phyloP scores from a whole-genome alignment of 1,284 basidiomycete species.

The Vanrija sp. region DNA sequence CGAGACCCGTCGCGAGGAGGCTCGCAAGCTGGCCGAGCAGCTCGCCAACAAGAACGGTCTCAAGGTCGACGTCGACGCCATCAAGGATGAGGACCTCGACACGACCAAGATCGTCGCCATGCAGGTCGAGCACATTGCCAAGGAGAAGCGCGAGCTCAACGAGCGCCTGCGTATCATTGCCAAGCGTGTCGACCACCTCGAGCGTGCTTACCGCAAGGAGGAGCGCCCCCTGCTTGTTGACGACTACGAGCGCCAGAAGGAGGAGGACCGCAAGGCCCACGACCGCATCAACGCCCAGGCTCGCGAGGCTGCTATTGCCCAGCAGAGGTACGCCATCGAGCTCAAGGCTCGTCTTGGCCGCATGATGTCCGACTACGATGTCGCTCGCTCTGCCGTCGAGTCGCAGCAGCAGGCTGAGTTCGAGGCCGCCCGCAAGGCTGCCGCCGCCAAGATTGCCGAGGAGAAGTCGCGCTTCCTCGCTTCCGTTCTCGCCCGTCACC shows the following conservation, averaged over 20 bases:
- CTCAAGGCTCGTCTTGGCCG: constrained; percentile 73
- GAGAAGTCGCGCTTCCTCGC: constrained; percentile 75
- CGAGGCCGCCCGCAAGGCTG: constrained; percentile 59
- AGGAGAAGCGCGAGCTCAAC: constrained; percentile 87
- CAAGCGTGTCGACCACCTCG: constrained; percentile 92
- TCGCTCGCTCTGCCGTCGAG: constrained; percentile 61
- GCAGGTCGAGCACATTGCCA: constrained; percentile 92
- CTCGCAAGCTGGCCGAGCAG: constrained; percentile 82
- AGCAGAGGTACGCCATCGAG: constrained; percentile 68
- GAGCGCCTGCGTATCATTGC: constrained; percentile 78
- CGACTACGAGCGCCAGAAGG: constrained; percentile 86
- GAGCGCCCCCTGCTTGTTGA: constrained; percentile 79
- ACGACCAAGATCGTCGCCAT: constrained; percentile 84
- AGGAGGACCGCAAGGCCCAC: constrained; percentile 67
- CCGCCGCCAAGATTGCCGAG: constrained; percentile 70
- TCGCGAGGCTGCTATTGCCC: constrained; percentile 59
- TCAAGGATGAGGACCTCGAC: constrained; percentile 77
- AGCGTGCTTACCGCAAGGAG: constrained; percentile 92
- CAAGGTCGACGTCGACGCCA: constrained; percentile 76
- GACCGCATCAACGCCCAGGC: constrained; percentile 62
- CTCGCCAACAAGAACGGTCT: constrained; percentile 79
- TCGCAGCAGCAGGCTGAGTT: constrained; percentile 69
- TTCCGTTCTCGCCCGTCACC: constrained; percentile 52
- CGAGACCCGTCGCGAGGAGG: constrained; percentile 74
- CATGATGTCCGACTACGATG: constrained; percentile 71